phyloP scores from a whole-genome alignment of 2,329 filamentous ascomycete species.

The Pseudogymnoascus pannorum region DNA sequence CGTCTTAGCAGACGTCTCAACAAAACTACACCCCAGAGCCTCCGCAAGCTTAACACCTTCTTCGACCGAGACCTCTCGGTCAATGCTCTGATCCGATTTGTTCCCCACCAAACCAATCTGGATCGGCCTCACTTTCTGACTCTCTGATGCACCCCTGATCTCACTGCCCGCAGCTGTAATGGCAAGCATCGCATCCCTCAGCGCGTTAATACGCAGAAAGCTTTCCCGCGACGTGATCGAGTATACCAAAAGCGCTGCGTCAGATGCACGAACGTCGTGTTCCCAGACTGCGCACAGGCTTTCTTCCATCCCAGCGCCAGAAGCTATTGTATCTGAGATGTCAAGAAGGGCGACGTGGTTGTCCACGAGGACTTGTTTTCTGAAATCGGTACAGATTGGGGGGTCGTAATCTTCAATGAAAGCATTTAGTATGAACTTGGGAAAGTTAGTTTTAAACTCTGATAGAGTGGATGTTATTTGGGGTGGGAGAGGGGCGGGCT shows the following conservation, averaged over 20 bases:
- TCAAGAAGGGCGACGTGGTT: background rate
- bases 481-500: background rate
- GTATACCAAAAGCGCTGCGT: background rate
- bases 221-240: background rate
- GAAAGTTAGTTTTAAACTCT: background rate
- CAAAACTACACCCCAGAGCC: background rate
- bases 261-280: background rate
- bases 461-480: background rate
- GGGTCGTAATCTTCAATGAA: background rate
- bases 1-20: background rate
- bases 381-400: background rate
- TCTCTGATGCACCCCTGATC: background rate
- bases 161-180: background rate
- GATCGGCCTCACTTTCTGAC: background rate
- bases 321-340: background rate
- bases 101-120: background rate
- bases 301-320: background rate
- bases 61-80: background rate
- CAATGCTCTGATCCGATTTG: background rate
- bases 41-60: background rate
- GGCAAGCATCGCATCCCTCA: background rate
- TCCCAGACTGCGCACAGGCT: background rate
- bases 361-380: background rate
- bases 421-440: background rate
- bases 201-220: background rate